Evolutionary conservation across 441 rosid genomes (phyloP).

Genomic region (Erysimum pusillum): DNA sequence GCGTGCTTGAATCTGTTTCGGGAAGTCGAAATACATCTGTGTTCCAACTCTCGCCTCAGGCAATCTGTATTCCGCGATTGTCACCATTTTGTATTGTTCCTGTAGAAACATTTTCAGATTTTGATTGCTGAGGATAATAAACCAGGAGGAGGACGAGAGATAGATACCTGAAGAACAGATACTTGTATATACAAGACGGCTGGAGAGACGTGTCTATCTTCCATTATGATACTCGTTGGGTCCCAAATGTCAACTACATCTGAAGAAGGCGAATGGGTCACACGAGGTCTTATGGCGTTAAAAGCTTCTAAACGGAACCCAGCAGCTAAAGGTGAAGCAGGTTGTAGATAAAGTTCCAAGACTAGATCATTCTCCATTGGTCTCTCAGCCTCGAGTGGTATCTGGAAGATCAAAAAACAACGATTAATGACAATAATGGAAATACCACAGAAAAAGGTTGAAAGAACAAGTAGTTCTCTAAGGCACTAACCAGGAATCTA

Average conservation of each 20-base stretch:
- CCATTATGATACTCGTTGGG: constrained; percentile 66
- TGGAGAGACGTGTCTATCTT: constrained; percentile 80
- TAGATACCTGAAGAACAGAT: constrained; percentile 79
- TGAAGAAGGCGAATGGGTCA: constrained; percentile 84
- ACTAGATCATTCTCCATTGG: constrained; percentile 70
- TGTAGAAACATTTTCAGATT: constrained; percentile 47
- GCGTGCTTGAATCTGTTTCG: constrained; percentile 68
- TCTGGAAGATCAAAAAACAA: constrained; percentile 52
- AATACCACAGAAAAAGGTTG: constrained; percentile 14
- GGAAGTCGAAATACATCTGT: constrained; percentile 89
- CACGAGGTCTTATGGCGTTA: constrained; percentile 77
- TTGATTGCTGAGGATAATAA: constrained; percentile 5
- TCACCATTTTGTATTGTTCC: constrained; percentile 79
- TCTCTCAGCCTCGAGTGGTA: constrained; percentile 82
- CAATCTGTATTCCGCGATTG: constrained; percentile 78
- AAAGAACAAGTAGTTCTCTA: constrained; percentile 31
- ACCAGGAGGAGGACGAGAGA: constrained; percentile 13
- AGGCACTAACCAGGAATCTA: constrained; percentile 80
- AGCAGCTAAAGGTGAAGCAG: constrained; percentile 75
- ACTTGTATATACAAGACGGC: constrained; percentile 83
- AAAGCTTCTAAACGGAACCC: constrained; percentile 93
- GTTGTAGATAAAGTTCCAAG: constrained; percentile 80
- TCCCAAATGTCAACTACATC: constrained; percentile 64
- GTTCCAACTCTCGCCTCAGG: constrained; percentile 85
- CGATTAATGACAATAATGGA: constrained; percentile 10